Percentiles rank a stretch among this genome's conserved stretches.
Evolutionary conservation across 352 stramenopile genomes (phyloP).

Genomic region (Pythium brachiatum): DNA sequence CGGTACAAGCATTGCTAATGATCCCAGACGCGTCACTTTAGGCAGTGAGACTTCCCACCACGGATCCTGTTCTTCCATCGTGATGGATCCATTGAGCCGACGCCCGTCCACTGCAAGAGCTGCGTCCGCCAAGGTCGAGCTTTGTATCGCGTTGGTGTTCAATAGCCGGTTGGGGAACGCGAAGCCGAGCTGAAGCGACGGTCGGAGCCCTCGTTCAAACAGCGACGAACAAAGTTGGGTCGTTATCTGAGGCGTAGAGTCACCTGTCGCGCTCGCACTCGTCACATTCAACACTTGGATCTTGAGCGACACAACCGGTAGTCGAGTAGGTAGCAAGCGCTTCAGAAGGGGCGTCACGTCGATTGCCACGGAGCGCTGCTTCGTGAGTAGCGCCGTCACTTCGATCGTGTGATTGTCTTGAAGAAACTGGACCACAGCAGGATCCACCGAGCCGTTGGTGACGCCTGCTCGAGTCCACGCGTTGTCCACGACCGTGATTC

Average conservation of each 20-base stretch:
- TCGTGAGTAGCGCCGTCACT: constrained; percentile 42
- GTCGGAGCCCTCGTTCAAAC: constrained; percentile 54
- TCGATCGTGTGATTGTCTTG: constrained; percentile 27
- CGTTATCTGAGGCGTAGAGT: constrained; percentile 6
- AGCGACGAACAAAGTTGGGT: constrained; percentile 65
- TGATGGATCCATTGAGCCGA: constrained; percentile 10
- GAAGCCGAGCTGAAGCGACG: constrained; percentile 42
- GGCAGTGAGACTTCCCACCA: constrained; percentile 61
- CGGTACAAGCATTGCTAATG: constrained; percentile 51
- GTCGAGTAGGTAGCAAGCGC: constrained; percentile 34
- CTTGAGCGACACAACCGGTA: constrained; percentile 44
- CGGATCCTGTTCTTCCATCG: constrained; percentile 31
- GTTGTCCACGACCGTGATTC: constrained; percentile 51
- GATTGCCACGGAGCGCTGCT: constrained; percentile 43
- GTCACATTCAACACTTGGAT: constrained; percentile 47
- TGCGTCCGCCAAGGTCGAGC: constrained; percentile 31
- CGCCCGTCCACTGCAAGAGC: constrained; percentile 15
- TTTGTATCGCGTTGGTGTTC: constrained; percentile 30
- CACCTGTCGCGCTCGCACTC: constrained; percentile 18
- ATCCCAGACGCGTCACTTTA: constrained; percentile 40
- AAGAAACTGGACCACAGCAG: constrained; percentile 21
- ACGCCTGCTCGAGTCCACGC: constrained; percentile 40
- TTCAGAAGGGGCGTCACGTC: constrained; percentile 49
- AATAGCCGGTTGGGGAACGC: constrained; percentile 45
- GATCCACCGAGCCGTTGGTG: constrained; percentile 10